Conservation (phyloP, 202 grass and related monocot species). For the Thinopyrum obtusiflorum region DNA sequence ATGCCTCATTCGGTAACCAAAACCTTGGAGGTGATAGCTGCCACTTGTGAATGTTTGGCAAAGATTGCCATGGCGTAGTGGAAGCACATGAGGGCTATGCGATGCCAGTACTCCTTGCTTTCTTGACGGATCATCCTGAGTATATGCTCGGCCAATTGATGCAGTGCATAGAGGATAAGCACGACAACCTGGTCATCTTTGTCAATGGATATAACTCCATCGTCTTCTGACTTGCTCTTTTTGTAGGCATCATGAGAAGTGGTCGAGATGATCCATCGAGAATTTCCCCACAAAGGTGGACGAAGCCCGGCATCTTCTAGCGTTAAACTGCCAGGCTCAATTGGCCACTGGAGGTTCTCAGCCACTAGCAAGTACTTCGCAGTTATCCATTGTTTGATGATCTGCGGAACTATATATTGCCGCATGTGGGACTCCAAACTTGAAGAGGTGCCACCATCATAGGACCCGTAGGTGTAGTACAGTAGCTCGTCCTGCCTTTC, state of each 20-base stretch:
- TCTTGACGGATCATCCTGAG: background rate
- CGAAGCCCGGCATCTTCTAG: background rate
- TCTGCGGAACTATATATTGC: background rate
- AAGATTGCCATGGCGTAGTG: background rate
- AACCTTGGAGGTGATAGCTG: background rate
- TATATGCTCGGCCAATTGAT: background rate
- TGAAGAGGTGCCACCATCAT: fast-evolving
- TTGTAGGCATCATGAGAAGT: background rate
- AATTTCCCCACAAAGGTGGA: fast-evolving
- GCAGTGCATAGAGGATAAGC: background rate
- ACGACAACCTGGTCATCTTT: background rate
- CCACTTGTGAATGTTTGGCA: background rate
- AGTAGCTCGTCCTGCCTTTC: background rate
- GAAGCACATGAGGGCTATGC: background rate
- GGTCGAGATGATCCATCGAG: background rate
- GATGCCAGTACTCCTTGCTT: background rate
- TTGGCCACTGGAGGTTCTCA: background rate
- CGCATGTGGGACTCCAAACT: no score
- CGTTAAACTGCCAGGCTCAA: fast-evolving
- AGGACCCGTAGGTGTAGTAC: background rate
- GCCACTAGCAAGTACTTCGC: background rate
- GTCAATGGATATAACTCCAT: fast-evolving
- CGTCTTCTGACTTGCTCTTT: fast-evolving
- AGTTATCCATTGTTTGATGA: fast-evolving
- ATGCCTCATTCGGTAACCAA: no score